Conservation (phyloP, 257 asterid species). For the Ocimum tenuiflorum region DNA sequence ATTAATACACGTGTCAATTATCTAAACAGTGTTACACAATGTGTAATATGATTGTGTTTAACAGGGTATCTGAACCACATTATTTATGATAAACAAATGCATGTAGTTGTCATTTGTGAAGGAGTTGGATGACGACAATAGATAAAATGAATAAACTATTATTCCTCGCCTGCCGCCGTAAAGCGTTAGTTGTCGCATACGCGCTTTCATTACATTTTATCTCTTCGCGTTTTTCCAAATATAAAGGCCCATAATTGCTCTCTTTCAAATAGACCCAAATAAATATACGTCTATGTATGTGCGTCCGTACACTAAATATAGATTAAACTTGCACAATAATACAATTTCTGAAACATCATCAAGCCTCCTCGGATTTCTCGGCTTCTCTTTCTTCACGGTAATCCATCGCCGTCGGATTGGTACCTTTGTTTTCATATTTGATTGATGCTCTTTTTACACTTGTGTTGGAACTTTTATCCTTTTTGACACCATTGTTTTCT, state of each 20-base stretch:
- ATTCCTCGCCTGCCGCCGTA: slow-evolving; percentile 23
- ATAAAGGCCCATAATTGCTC: neutral
- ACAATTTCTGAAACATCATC: slow-evolving; percentile 24
- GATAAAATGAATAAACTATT: neutral
- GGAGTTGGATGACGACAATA: neutral
- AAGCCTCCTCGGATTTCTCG: slow-evolving; percentile 41
- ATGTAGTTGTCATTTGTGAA: too few species aligned
- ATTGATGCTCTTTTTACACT: neutral
- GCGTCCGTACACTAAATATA: neutral
- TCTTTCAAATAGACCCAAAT: neutral
- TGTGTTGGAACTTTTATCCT: neutral
- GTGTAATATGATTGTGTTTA: too few species aligned
- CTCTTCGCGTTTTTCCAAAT: neutral
- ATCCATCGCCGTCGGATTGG: slow-evolving; percentile 24
- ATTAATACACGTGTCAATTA: too few species aligned
- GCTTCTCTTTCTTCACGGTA: slow-evolving; percentile 28
- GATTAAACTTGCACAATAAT: neutral
- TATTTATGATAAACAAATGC: too few species aligned
- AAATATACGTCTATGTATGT: neutral
- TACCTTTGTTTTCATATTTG: slow-evolving; percentile 4
- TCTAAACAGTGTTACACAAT: too few species aligned
- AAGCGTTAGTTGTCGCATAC: slow-evolving; percentile 12
- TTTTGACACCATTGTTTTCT: neutral
- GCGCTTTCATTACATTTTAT: slow-evolving; percentile 13
- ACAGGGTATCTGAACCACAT: too few species aligned